Percentiles rank a stretch among this genome's conserved stretches.
Evolutionary conservation across 768 basidiomycete species (phyloP).

Genomic region (Grammothele lineata): DNA sequence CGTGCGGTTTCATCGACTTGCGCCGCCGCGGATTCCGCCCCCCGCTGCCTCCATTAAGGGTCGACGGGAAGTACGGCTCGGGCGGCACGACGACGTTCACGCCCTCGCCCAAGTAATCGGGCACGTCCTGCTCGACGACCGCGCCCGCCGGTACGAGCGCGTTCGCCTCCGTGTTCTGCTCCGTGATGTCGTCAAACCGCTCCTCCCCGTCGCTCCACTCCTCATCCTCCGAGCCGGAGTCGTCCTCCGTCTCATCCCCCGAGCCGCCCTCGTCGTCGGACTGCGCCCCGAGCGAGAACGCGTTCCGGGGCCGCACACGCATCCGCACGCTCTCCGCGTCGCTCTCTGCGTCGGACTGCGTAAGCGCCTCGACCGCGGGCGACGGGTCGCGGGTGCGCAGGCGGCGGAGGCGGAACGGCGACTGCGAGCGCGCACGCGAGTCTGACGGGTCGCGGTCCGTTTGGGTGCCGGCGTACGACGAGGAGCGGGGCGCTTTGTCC

Average conservation of each 20-base stretch:
- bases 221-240: slow-evolving; percentile 53
- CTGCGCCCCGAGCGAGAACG: slow-evolving; percentile 53
- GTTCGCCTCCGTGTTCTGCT: slow-evolving; percentile 85
- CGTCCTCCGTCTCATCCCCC: slow-evolving; percentile 45
- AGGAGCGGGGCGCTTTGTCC: slow-evolving; percentile 27
- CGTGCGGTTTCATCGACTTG: slow-evolving; percentile 60
- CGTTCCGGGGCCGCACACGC: slow-evolving; percentile 52
- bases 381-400: slow-evolving; percentile 55
- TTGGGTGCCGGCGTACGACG: slow-evolving; percentile 43
- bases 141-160: slow-evolving; percentile 45
- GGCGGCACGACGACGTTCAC: slow-evolving; percentile 84
- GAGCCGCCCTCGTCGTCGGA: slow-evolving; percentile 62
- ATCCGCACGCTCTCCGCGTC: slow-evolving; percentile 47
- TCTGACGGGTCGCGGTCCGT: slow-evolving; percentile 26
- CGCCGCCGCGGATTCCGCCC: slow-evolving; percentile 41
- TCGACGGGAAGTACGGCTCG: slow-evolving; percentile 77
- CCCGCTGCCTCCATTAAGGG: slow-evolving; percentile 45
- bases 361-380: slow-evolving; percentile 46
- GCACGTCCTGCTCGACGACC: slow-evolving; percentile 51
- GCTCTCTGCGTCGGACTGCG: slow-evolving; percentile 59
- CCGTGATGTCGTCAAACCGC: slow-evolving; percentile 77
- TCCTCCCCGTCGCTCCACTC: slow-evolving; percentile 53
- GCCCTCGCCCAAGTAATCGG: slow-evolving; percentile 89
- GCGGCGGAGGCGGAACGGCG: slow-evolving; percentile 75
- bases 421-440: slow-evolving; percentile 68